Conservation (phyloP, 176 grass and related monocot species). For the Oryza longistaminata region DNA sequence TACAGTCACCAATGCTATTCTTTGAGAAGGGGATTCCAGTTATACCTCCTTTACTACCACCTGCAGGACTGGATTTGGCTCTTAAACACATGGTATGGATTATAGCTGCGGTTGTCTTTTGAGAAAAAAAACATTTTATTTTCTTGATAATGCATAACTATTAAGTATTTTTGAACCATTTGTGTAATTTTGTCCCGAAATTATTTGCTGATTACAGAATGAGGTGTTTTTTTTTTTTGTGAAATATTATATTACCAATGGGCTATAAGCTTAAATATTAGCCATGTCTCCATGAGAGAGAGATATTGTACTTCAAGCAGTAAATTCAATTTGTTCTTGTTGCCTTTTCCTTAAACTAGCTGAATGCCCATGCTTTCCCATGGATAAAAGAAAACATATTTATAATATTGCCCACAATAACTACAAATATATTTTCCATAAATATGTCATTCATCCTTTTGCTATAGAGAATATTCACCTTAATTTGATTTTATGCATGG, state of each 20-base stretch:
- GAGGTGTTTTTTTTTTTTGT: not conserved
- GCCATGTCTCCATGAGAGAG: not conserved
- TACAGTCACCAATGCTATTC: constrained; percentile 81
- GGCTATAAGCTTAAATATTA: not conserved
- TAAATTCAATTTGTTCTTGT: not conserved
- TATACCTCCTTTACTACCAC: constrained; percentile 66
- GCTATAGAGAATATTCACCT: no score
- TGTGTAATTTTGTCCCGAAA: not conserved
- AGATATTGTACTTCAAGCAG: not conserved
- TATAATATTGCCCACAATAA: no score
- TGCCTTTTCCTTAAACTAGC: not conserved
- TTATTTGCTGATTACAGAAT: not conserved
- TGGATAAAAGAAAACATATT: no score
- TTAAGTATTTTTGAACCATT: not conserved
- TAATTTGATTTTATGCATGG: no score
- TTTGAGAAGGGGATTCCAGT: constrained; percentile 75
- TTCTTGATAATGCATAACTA: not conserved
- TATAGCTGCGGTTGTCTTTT: not conserved
- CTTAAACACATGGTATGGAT: constrained; percentile 78
- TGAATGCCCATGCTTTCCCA: no score
- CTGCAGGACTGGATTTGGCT: constrained; percentile 72
- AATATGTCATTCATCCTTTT: no score
- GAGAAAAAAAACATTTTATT: not conserved
- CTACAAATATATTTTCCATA: no score
- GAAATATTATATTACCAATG: not conserved